These are phyloP conservation scores for Ulmus americana DNA, from an alignment of 331 rosid genomes.

Conservation along the genomic window DNA sequence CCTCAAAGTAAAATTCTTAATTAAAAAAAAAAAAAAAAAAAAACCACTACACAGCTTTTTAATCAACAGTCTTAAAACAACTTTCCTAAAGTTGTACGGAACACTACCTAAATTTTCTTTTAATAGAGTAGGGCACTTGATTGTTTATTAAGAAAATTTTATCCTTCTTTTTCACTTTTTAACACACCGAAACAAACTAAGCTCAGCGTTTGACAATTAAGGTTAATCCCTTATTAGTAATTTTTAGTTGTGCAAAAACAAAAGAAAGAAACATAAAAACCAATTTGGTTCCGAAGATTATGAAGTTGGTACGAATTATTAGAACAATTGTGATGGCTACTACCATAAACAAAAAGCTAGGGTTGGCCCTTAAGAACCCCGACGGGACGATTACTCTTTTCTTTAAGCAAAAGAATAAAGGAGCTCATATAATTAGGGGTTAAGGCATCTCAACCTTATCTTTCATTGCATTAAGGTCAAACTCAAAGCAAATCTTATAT, in stretches of 20 bases:
- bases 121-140: too few relatives aligned
- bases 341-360: not conserved
- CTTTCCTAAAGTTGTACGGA: too few relatives aligned
- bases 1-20: too few relatives aligned
- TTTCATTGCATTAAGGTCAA: conserved; percentile 13
- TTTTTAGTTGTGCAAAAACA: not conserved
- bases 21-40: too few relatives aligned
- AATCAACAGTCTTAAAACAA: too few relatives aligned
- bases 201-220: too few relatives aligned
- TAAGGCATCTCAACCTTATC: conserved; percentile 42
- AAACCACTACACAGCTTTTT: too few relatives aligned
- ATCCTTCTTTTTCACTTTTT: too few relatives aligned
- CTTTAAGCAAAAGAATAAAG: conserved; percentile 22
- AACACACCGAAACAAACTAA: too few relatives aligned
- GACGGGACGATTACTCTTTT: conserved; percentile 21
- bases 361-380: conserved; percentile 26
- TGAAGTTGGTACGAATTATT: not conserved
- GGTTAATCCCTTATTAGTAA: too few relatives aligned
- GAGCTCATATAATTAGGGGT: not conserved
- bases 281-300: not conserved
- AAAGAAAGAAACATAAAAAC: conserved; percentile 4
- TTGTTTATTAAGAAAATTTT: too few relatives aligned
- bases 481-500: not conserved
- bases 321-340: not conserved
- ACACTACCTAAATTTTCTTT: too few relatives aligned